A percentile compares a stretch with the other conserved stretches of the same genome.
Conservation (phyloP, 176 grass and related monocot genomes). For the Aegilops longissima region DNA sequence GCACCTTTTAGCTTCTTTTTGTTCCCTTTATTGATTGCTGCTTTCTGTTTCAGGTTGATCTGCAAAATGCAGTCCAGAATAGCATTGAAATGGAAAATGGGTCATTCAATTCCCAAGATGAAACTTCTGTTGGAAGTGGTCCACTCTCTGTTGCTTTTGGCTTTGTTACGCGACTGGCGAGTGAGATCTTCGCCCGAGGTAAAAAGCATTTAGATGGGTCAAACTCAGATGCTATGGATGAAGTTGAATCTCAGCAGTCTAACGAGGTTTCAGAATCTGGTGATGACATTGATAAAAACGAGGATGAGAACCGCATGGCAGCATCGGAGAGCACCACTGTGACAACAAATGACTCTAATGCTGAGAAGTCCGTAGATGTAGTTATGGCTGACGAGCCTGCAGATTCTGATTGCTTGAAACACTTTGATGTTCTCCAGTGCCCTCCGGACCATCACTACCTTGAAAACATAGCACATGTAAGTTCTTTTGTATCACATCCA, state of each 20-base stretch:
- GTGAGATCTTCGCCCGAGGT: slow-evolving; percentile 74
- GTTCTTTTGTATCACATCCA: not conserved
- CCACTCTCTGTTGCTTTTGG: slow-evolving; percentile 75
- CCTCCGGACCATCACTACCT: slow-evolving; percentile 82
- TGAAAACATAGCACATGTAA: slow-evolving; percentile 53
- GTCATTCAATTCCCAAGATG: slow-evolving; percentile 42
- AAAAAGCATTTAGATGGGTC: slow-evolving; percentile 71
- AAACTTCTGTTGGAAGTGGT: slow-evolving; percentile 49
- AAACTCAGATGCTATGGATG: slow-evolving; percentile 59
- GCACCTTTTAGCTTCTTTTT: slow-evolving; percentile 18
- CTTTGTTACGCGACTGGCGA: slow-evolving; percentile 66
- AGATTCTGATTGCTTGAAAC: slow-evolving; percentile 65
- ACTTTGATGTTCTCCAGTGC: slow-evolving; percentile 85
- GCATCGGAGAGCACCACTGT: slow-evolving; percentile 15
- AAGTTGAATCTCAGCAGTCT: slow-evolving; percentile 49
- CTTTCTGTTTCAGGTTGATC: slow-evolving; percentile 35
- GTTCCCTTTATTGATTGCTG: slow-evolving; percentile 16
- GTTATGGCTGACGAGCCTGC: slow-evolving; percentile 33
- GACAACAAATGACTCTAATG: slow-evolving; percentile 32
- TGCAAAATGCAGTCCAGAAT: slow-evolving; percentile 31
- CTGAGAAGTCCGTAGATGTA: slow-evolving; percentile 31
- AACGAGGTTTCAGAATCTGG: slow-evolving; percentile 60
- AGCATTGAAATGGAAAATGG: slow-evolving; percentile 43
- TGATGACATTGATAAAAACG: slow-evolving; percentile 53
- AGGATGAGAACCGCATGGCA: slow-evolving; percentile 30